Percentiles rank a stretch among this genome's conserved stretches.
phyloP scores from a whole-genome alignment of 73 alveolate species.

The Tetrahymena elliotti region DNA sequence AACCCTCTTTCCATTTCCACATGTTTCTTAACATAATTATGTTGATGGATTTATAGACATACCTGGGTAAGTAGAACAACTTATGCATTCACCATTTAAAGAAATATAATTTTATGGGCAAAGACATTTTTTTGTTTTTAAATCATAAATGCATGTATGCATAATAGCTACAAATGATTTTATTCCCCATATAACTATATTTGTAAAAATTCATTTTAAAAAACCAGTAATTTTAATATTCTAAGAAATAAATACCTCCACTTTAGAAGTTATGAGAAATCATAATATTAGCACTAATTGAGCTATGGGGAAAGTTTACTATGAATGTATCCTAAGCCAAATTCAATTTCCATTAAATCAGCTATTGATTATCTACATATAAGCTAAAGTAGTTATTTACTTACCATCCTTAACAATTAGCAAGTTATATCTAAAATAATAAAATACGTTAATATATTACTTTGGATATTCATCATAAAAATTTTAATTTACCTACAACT shows the following conservation, averaged over 20 bases:
- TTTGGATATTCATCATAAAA: not conserved
- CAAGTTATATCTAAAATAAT: not conserved
- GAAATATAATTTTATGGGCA: not conserved
- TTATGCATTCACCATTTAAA: not conserved
- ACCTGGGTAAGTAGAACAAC: not conserved
- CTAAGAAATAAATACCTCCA: not conserved
- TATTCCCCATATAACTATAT: not conserved
- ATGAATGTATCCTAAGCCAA: not conserved
- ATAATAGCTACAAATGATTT: not conserved
- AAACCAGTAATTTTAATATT: not conserved
- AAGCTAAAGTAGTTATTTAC: not conserved
- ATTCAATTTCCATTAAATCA: not conserved
- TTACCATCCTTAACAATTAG: not conserved
- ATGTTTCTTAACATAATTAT: not conserved
- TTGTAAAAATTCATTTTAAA: not conserved
- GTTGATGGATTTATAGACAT: not conserved
- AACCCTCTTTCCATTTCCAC: slow-evolving; percentile 30
- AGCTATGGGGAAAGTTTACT: not conserved
- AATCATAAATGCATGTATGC: not conserved
- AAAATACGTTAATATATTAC: not conserved
- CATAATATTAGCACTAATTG: not conserved
- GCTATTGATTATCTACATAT: not conserved
- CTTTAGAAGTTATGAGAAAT: not conserved
- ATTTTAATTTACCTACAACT: not conserved
- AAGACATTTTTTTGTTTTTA: not conserved